Percentiles rank a stretch among this genome's conserved stretches.
phyloP scores from a whole-genome alignment of 2,329 filamentous ascomycete genomes.

The Colletotrichum plurivorum region DNA sequence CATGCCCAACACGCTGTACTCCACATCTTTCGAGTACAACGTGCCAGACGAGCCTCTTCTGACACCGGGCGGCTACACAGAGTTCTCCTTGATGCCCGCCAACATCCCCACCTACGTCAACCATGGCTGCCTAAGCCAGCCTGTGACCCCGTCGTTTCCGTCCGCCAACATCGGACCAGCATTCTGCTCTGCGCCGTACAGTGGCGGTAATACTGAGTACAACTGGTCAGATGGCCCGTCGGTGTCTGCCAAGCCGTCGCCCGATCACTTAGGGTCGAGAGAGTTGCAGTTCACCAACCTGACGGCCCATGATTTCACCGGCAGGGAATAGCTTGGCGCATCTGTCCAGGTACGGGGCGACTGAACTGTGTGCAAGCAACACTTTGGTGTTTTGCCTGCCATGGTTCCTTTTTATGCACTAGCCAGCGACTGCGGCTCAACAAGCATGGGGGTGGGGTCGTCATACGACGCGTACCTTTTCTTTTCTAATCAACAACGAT shows the following conservation, averaged over 20 bases:
- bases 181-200: conserved; percentile 54
- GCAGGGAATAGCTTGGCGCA: conserved; percentile 19
- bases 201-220: conserved; percentile 61
- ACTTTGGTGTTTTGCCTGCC: conserved; percentile 7
- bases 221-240: conserved; percentile 63
- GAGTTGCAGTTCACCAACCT: conserved; percentile 55
- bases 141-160: conserved; percentile 63
- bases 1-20: conserved; percentile 57
- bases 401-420: conserved; percentile 18
- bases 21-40: conserved; percentile 52
- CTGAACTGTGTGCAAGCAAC: not conserved
- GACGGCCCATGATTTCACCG: conserved; percentile 45
- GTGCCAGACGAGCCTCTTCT: conserved; percentile 64
- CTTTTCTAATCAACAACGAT: conserved; percentile 17
- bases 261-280: conserved; percentile 46
- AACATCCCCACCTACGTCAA: conserved; percentile 62
- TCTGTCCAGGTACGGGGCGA: not conserved
- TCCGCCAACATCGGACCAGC: conserved; percentile 57
- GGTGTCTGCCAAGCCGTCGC: conserved; percentile 50
- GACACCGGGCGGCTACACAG: conserved; percentile 62
- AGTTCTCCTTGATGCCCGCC: conserved; percentile 55
- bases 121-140: conserved; percentile 58
- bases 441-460: conserved; percentile 11
- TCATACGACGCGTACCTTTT: conserved; percentile 9
- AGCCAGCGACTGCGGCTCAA: conserved; percentile 23